Evolutionary conservation across 495 filamentous ascomycete species (phyloP).

Genomic region (Daldinia caldariorum): DNA sequence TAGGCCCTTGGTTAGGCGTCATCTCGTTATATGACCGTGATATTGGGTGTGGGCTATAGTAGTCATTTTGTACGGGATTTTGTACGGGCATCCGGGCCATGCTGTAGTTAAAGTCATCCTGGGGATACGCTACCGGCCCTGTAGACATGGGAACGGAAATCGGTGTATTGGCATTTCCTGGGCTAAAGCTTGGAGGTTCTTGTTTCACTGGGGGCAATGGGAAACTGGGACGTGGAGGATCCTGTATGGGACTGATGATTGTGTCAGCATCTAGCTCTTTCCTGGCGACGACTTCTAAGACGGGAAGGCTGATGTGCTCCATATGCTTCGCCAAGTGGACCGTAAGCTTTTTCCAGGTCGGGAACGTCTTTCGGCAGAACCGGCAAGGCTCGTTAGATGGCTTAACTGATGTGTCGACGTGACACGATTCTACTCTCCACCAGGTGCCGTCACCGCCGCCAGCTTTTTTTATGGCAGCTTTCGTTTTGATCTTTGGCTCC

Average conservation of each 20-base stretch:
- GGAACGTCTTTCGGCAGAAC: slow-evolving; percentile 86
- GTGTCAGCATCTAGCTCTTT: slow-evolving; percentile 67
- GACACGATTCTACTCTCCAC: slow-evolving; percentile 82
- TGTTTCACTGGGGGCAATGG: slow-evolving; percentile 49
- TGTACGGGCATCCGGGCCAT: slow-evolving; percentile 28
- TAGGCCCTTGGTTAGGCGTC: slow-evolving; percentile 26
- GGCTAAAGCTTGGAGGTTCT: slow-evolving; percentile 43
- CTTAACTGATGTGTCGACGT: slow-evolving; percentile 69
- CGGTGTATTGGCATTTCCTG: slow-evolving; percentile 18
- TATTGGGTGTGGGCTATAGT: slow-evolving; percentile 35
- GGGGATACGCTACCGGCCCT: slow-evolving; percentile 36
- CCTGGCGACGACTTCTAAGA: slow-evolving; percentile 75
- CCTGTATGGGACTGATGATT: slow-evolving; percentile 71
- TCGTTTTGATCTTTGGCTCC: slow-evolving; percentile 76
- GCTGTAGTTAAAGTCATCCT: slow-evolving; percentile 31
- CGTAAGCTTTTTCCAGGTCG: slow-evolving; percentile 92
- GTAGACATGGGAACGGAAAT: slow-evolving; percentile 4
- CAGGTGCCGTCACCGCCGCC: slow-evolving; percentile 71
- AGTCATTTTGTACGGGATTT: slow-evolving; percentile 29
- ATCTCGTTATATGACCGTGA: slow-evolving; percentile 33
- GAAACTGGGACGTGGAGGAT: slow-evolving; percentile 56
- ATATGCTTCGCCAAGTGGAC: slow-evolving; percentile 97
- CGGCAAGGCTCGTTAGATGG: slow-evolving; percentile 86
- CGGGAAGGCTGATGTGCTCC: slow-evolving; percentile 90
- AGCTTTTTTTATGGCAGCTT: slow-evolving; percentile 64